A percentile compares a stretch with the other conserved stretches of the same genome.
These are phyloP conservation scores for Tolypocladium tropicale DNA, from an alignment of 2,329 filamentous ascomycete species.

Conservation along the genomic window DNA sequence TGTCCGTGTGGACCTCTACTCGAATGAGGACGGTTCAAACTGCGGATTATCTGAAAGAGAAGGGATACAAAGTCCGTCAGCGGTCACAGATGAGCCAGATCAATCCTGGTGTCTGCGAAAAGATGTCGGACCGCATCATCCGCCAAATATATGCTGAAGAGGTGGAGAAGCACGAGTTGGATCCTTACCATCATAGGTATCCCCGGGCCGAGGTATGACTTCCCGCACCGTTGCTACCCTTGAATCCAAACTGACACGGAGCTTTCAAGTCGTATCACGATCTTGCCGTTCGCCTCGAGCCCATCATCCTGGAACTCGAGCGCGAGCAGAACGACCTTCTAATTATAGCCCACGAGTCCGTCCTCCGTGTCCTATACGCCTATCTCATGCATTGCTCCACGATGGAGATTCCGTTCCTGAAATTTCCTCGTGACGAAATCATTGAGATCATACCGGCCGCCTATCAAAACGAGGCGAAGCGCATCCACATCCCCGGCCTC, in stretches of 20 bases:
- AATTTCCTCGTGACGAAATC: conserved; percentile 93
- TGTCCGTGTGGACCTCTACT: conserved; percentile 94
- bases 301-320: conserved; percentile 94
- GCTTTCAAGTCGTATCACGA: conserved; percentile 87
- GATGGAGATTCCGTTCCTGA: conserved; percentile 82
- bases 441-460: conserved; percentile 97
- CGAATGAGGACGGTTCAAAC: conserved; percentile 85
- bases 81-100: conserved; percentile 95
- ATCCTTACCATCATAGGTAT: conserved; percentile 95
- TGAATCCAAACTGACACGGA: neutral
- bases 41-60: conserved; percentile 65
- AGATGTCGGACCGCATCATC: conserved; percentile 76
- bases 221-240: neutral
- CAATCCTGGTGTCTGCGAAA: conserved; percentile 93
- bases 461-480: conserved; percentile 92
- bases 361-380: conserved; percentile 91
- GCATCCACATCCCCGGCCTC: conserved; percentile 70
- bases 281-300: conserved; percentile 92
- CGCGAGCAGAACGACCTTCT: conserved; percentile 95
- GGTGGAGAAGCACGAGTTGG: conserved; percentile 81
- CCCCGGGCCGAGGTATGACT: conserved; percentile 71
- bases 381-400: conserved; percentile 99
- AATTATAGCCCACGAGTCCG: conserved; percentile 95
- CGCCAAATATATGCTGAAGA: conserved; percentile 79
- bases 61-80: conserved; percentile 79